phyloP scores from a whole-genome alignment of 73 alveolate species.

The Paramecium sonneborni region DNA sequence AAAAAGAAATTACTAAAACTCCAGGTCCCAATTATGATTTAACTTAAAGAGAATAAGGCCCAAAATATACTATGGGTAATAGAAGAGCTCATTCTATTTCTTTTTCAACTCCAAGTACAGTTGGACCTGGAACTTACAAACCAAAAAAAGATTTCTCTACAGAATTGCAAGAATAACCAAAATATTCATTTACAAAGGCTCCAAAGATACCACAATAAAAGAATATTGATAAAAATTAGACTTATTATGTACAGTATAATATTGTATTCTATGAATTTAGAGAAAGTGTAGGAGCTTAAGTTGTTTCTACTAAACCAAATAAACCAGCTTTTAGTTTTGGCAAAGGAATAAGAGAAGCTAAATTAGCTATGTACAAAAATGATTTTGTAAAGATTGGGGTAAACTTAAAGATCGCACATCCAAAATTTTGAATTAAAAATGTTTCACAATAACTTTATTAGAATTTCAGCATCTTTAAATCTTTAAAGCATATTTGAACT shows the following conservation, averaged over 20 bases:
- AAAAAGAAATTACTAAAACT: neutral
- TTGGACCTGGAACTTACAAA: constrained; percentile 24
- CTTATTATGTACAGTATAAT: constrained; percentile 19
- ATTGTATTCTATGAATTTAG: neutral
- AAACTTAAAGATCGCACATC: neutral
- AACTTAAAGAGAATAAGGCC: neutral
- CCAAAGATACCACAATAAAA: neutral
- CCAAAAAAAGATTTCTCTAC: constrained; percentile 9
- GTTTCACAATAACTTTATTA: constrained; percentile 63
- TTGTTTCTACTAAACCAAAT: neutral
- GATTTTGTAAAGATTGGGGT: constrained; percentile 20
- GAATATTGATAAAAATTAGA: constrained; percentile 23
- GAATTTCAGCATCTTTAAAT: constrained; percentile 87
- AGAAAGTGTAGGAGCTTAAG: neutral
- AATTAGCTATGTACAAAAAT: neutral
- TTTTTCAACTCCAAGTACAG: neutral
- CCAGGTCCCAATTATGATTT: constrained; percentile 50
- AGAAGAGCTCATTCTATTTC: constrained; percentile 23
- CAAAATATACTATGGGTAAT: constrained; percentile 23
- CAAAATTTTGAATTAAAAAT: neutral
- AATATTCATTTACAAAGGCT: constrained; percentile 41
- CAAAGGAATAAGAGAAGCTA: constrained; percentile 18
- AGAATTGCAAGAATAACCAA: constrained; percentile 11
- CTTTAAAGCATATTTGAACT: constrained; percentile 85
- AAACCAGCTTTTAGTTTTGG: constrained; percentile 49